A percentile compares a stretch with the other conserved stretches of the same genome.
phyloP scores from a whole-genome alignment of 164 flowering plant species.

The Saururus chinensis region DNA sequence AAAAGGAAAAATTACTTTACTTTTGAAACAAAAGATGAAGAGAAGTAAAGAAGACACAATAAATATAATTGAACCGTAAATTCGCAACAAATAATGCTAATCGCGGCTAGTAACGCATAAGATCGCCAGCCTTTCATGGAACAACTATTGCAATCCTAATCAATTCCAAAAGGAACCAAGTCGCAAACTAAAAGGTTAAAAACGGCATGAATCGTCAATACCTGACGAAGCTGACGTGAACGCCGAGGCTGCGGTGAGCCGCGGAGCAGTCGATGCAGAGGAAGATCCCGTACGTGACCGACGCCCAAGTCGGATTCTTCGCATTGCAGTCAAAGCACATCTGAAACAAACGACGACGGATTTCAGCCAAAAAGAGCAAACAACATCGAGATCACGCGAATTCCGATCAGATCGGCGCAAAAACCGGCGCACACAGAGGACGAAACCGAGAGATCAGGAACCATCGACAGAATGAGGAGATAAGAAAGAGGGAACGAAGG shows the following conservation, averaged over 20 bases:
- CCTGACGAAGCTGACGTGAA: slow-evolving; percentile 92
- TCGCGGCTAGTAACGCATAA: no score
- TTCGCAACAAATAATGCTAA: no score
- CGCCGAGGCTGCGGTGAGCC: slow-evolving; percentile 84
- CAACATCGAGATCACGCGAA: background rate
- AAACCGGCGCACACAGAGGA: background rate
- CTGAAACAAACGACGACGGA: slow-evolving; percentile 10
- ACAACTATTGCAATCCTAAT: no score
- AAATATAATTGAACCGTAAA: no score
- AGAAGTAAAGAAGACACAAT: no score
- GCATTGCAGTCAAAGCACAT: slow-evolving; percentile 97
- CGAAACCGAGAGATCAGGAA: no score
- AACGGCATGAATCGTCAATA: slow-evolving; percentile 4
- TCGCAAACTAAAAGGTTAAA: background rate
- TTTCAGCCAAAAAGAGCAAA: background rate
- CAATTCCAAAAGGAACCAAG: no score
- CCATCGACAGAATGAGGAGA: no score
- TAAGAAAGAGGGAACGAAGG: background rate
- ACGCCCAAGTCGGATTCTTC: slow-evolving; percentile 96
- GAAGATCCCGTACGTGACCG: slow-evolving; percentile 91
- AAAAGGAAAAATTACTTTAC: no score
- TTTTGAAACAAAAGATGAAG: no score
- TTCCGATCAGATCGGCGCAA: background rate
- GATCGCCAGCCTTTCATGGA: no score
- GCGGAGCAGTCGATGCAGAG: slow-evolving; percentile 97